Evolutionary conservation across 75 land plant species (phyloP).

Genomic region (Sequoia sempervirens): DNA sequence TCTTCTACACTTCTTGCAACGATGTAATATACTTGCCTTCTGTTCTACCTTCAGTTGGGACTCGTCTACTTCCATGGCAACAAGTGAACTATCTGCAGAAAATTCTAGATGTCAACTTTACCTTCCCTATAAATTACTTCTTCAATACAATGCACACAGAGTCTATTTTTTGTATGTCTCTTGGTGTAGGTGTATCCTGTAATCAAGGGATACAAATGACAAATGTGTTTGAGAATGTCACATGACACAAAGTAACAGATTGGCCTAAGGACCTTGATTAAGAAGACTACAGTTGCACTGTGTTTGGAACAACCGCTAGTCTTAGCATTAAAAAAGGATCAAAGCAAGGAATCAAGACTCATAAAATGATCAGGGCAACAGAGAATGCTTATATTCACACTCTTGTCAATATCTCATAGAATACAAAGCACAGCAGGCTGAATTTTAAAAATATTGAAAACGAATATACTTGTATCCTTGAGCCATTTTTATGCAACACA

Average conservation of each 20-base stretch:
- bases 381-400: not conserved
- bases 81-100: not conserved
- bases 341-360: not conserved
- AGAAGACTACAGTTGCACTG: not conserved
- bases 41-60: not conserved
- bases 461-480: not conserved
- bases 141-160: not conserved
- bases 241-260: not conserved
- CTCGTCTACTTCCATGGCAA: not conserved
- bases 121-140: not conserved
- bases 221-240: no score
- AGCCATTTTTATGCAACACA: no score
- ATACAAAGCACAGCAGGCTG: not conserved
- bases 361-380: no score
- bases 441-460: not conserved
- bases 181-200: not conserved
- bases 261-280: not conserved
- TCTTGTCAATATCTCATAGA: not conserved
- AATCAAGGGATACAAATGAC: no score
- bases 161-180: not conserved
- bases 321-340: not conserved
- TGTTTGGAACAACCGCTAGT: not conserved
- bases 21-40: conserved; percentile 44
- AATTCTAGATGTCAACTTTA: not conserved
- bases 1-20: conserved; percentile 80